phyloP scores from a whole-genome alignment of 192 early-diverging fungal genomes.

The Coemansia sp. region DNA sequence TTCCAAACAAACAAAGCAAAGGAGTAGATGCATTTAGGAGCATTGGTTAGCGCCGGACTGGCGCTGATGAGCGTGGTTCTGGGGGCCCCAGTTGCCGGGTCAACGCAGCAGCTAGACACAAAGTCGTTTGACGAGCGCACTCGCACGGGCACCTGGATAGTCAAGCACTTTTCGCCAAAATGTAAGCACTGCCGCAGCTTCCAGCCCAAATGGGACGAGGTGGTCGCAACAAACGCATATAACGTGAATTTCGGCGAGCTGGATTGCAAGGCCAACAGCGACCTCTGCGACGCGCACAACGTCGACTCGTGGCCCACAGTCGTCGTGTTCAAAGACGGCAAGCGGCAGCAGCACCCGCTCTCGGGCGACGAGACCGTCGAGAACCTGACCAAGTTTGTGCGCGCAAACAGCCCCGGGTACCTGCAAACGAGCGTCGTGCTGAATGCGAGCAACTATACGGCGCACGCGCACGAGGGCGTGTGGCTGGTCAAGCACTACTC shows the following conservation, averaged over 20 bases:
- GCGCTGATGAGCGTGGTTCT: background rate
- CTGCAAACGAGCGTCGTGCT: slow-evolving; percentile 53
- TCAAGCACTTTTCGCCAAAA: slow-evolving; percentile 85
- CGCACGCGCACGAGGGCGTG: slow-evolving; percentile 53
- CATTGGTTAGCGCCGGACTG: background rate
- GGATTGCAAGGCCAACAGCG: slow-evolving; percentile 61
- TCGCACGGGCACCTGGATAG: slow-evolving; percentile 66
- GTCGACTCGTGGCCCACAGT: slow-evolving; percentile 59
- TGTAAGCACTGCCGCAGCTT: slow-evolving; percentile 80
- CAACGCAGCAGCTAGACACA: slow-evolving; percentile 20
- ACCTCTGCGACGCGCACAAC: slow-evolving; percentile 59
- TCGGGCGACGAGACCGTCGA: slow-evolving; percentile 31
- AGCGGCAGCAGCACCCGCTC: slow-evolving; percentile 8
- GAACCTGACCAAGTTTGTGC: slow-evolving; percentile 17
- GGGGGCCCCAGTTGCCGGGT: background rate
- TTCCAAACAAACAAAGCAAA: too few species aligned
- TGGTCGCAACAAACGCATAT: slow-evolving; percentile 52
- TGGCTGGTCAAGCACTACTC: slow-evolving; percentile 91
- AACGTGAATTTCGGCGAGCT: slow-evolving; percentile 69
- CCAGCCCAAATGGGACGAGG: slow-evolving; percentile 72
- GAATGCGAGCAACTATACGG: slow-evolving; percentile 48
- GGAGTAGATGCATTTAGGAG: background rate
- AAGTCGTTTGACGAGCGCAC: slow-evolving; percentile 52
- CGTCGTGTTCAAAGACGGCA: slow-evolving; percentile 46
- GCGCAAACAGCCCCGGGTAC: background rate